Conservation (phyloP, 1,139 yeast genomes). For the Candida neerlandica region DNA sequence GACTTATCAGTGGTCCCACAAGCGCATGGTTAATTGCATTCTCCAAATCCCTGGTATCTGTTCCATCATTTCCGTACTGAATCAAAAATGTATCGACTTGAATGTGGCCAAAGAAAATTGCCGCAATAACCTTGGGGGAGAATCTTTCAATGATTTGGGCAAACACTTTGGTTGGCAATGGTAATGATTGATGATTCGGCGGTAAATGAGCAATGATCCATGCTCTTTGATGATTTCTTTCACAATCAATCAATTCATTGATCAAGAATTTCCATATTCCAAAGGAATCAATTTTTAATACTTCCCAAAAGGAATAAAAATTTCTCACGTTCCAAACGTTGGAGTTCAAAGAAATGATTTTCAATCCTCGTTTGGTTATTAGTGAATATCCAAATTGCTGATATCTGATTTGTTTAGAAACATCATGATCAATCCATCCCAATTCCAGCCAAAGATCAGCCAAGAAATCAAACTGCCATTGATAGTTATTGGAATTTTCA, state of each 20-base stretch:
- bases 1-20: constrained; percentile 34
- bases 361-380: constrained; percentile 28
- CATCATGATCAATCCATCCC: constrained; percentile 41
- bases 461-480: constrained; percentile 33
- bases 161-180: constrained; percentile 30
- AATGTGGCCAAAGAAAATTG: constrained; percentile 32
- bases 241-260: constrained; percentile 32
- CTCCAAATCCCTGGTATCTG: constrained; percentile 18
- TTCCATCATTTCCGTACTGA: constrained; percentile 25
- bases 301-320: constrained; percentile 26
- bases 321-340: constrained; percentile 34
- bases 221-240: constrained; percentile 29
- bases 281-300: constrained; percentile 25
- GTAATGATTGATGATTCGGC: constrained; percentile 23
- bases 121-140: constrained; percentile 37
- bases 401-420: constrained; percentile 33
- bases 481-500: constrained; percentile 18
- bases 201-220: constrained; percentile 39
- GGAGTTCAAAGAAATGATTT: constrained; percentile 34
- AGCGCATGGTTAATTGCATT: constrained; percentile 31
- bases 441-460: constrained; percentile 32
- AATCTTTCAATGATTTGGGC: constrained; percentile 30
- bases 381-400: constrained; percentile 29
- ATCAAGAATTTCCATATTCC: constrained; percentile 34
- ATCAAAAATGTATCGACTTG: constrained; percentile 30